Base-by-base conservation (phyloP, 768 basidiomycete species). In the Macrolepiota fuliginosa region DNA sequence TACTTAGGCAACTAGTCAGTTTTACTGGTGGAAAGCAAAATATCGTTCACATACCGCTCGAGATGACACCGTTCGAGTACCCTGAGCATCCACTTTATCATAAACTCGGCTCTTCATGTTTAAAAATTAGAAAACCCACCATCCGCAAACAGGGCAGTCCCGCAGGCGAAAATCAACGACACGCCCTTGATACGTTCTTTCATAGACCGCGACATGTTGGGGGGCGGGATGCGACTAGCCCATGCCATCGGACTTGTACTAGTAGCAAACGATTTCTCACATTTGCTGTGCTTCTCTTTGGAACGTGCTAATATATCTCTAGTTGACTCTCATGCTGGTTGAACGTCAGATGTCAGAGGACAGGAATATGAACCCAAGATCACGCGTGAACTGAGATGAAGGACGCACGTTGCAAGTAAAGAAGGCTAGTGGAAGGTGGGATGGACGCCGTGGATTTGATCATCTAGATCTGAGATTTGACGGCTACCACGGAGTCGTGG, bases 111-210 rank as follows among this genome's bases (percentile, higher is more conserved):
- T 54, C 60, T 17, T 25, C 19, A 32, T 32, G 49, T 19, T 56
- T 7, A 37, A 0, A 11, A 58, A 5, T 15, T 36, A 51, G 60
- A 27, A 47, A 12, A 40, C 66, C 25, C 74, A 89, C 91, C 92
- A 72, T 94, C 92, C 29, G 91, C 92, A 75, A 94, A 93, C 47
- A 94, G 77, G 46, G 92, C 92, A 2, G 92, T 94, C 69, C 92
- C 92, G 71, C 92, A 93, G 15, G 91, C 91, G 70, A 94, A 94
- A 69, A 94, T 91, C 70, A 94, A 85, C 55, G 90, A 91, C 63
- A 94, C 86, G 64, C 85, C 82, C 66, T 71, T 73, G 46, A 84
- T 64, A 60, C 77, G 76, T 55, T 76, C 68, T 63, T 70, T 71
- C 58, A 75, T 61, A 27, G 74, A 9, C 10, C 24, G 15, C 11